Percentiles rank a stretch among this genome's conserved stretches.
These are phyloP conservation scores for Fusarium sp. DNA, from an alignment of 2,329 filamentous ascomycete species.

Conservation along the genomic window DNA sequence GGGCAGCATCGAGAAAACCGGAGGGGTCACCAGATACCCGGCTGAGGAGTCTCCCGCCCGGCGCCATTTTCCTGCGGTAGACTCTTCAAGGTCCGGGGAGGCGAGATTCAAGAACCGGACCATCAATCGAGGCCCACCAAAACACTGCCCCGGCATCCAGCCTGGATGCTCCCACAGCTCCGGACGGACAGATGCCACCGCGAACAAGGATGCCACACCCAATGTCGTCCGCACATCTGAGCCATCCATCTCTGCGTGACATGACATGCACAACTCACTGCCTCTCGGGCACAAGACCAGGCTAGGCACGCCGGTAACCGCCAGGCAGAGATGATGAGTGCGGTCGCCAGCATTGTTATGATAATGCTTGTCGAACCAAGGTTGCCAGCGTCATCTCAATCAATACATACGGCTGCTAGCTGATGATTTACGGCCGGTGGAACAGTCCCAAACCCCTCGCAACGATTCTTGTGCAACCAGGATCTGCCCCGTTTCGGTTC, in stretches of 20 bases:
- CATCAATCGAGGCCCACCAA: conserved; percentile 37
- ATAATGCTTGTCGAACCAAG: conserved; percentile 13
- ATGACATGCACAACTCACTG: conserved; percentile 41
- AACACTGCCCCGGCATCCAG: conserved; percentile 40
- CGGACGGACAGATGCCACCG: conserved; percentile 41
- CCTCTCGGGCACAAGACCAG: conserved; percentile 7
- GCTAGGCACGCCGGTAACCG: conserved; percentile 31
- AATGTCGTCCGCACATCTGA: conserved; percentile 29
- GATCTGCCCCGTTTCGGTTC: conserved; percentile 2
- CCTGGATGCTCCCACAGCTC: conserved; percentile 39
- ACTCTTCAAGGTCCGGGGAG: conserved; percentile 21
- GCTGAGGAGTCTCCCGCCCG: not conserved
- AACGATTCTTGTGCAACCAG: conserved; percentile 12
- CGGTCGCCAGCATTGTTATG: conserved; percentile 3
- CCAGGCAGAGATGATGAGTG: conserved; percentile 28
- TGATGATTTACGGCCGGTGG: conserved; percentile 20
- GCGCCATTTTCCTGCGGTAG: not conserved
- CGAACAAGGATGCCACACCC: conserved; percentile 35
- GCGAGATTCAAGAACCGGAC: conserved; percentile 34
- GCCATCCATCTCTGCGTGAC: conserved; percentile 42
- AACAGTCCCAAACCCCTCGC: conserved; percentile 26
- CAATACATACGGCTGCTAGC: conserved; percentile 26
- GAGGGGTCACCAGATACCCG: not conserved
- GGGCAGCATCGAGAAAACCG: not conserved
- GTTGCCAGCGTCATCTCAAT: conserved; percentile 40